Evolutionary conservation across 2,329 filamentous ascomycete genomes (phyloP), one percentile per base, ranked within the genome.

Genomic region (Cryphonectria carpinicola): DNA sequence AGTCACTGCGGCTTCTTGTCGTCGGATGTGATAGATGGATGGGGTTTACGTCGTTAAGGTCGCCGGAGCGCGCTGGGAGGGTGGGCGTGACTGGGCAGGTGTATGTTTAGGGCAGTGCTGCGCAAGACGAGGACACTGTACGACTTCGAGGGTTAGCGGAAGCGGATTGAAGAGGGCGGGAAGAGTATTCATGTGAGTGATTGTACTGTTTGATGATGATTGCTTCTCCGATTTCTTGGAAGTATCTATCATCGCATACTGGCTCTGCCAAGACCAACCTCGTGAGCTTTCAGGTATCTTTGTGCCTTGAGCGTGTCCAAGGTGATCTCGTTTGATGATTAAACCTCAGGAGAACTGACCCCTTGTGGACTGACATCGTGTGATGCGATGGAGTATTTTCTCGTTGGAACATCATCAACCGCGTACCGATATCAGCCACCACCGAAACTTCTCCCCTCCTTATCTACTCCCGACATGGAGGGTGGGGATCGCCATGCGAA

Each of bases 111-210:
- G 22, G 46, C 54, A 4, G 71, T 69, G 46, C n/a, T 41, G 14
- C 70, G 70, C 52, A 71, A 70, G 32, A 65, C 67, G 28, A 71
- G 68, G 4, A 68, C 61, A 13, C 70, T 64, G 22, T 72, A 72
- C 71, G 72, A 37, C 32, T 22, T 54, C 7, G 7, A 17, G 11
- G 49, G 22, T 52, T 14, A 68, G 32, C 49, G 10, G 22, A 39
- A 14, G 25, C 5, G 4, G 14, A 46, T 46, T n/a, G 46, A 10
- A n/a, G 2, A 49, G 13, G n/a, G 28, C n/a, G 6, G 28, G 43
- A 13, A 13, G 3, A n/a, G 32, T 41, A 14, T 11, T n/a, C 22
- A 49, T 22, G 22, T 43, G 54, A 7, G 54, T 22, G 19, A 10
- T 52, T 60, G 4, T 62, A 66, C 54, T 66, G 46, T 39, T 39